A percentile compares a stretch with the other conserved stretches of the same genome.
phyloP scores from a whole-genome alignment of 129 eudicot genomes.

The Lonicera japonica region DNA sequence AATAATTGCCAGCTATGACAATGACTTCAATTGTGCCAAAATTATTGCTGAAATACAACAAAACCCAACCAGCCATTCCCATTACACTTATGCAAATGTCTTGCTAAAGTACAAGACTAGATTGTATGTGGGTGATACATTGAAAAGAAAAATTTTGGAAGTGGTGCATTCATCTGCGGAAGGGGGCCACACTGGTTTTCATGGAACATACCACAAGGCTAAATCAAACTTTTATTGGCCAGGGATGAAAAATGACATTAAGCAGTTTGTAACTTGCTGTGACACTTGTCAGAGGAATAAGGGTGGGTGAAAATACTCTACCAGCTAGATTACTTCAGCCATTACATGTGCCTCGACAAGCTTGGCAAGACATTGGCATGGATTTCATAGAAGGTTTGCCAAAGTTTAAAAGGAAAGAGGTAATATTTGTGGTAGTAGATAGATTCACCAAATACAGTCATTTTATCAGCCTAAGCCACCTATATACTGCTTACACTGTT shows the following conservation, averaged over 20 bases:
- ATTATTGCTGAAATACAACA: not conserved
- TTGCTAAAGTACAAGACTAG: not conserved
- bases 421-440: slow-evolving; percentile 19
- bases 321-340: slow-evolving; percentile 5
- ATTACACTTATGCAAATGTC: not conserved
- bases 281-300: not conserved
- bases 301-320: not conserved
- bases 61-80: not conserved
- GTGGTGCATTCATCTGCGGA: not conserved
- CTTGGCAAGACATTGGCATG: slow-evolving; percentile 12
- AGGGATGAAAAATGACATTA: not conserved
- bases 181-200: slow-evolving; percentile 7
- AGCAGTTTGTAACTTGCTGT: not conserved
- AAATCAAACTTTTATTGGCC: not conserved
- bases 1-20: not conserved
- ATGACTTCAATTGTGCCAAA: no score
- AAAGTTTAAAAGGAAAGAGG: not conserved
- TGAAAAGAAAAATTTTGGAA: not conserved
- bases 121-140: not conserved
- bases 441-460: slow-evolving; percentile 8
- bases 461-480: not conserved
- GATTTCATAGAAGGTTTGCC: slow-evolving; percentile 17
- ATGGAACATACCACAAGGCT: not conserved
- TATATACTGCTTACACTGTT: not conserved
- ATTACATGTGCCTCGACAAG: not conserved